A percentile compares a stretch with the other conserved stretches of the same genome.
These are phyloP conservation scores for Aleurites moluccanus DNA, from an alignment of 441 rosid genomes.

Conservation along the genomic window DNA sequence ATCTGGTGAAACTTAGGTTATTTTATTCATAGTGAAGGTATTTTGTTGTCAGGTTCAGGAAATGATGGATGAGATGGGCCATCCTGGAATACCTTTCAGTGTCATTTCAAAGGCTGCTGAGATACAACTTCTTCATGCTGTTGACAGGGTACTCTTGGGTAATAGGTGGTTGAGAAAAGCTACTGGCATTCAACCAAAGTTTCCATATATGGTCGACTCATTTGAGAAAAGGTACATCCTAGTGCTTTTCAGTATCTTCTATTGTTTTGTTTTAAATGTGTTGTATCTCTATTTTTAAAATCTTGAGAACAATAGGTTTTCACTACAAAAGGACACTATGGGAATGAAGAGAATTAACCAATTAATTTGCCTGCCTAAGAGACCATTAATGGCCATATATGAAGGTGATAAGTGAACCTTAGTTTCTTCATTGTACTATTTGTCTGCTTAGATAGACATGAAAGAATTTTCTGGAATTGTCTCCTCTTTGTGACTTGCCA, in stretches of 20 bases:
- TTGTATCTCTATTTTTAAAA: background rate
- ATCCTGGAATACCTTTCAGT: slow-evolving; percentile 77
- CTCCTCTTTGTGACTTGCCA: background rate
- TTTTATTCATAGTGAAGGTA: background rate
- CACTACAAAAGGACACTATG: background rate
- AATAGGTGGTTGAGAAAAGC: slow-evolving; percentile 96
- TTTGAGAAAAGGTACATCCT: slow-evolving; percentile 82
- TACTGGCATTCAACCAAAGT: slow-evolving; percentile 90
- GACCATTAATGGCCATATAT: background rate
- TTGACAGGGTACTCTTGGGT: slow-evolving; percentile 79
- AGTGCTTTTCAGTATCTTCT: background rate
- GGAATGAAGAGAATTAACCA: background rate
- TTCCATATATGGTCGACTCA: slow-evolving; percentile 88
- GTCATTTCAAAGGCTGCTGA: slow-evolving; percentile 96
- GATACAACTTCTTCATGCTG: slow-evolving; percentile 77
- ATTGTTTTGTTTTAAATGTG: background rate
- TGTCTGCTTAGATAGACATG: background rate
- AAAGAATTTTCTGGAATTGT: background rate
- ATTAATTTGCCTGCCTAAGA: background rate
- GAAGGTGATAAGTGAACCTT: background rate
- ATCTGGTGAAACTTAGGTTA: background rate
- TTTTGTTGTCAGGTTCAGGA: slow-evolving; percentile 66
- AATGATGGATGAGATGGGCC: slow-evolving; percentile 83
- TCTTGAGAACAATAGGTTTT: background rate
- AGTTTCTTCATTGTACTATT: background rate